Evolutionary conservation across 306 rosid genomes (phyloP), one percentile per base, ranked within the genome.

Genomic region (Rosa chinensis): DNA sequence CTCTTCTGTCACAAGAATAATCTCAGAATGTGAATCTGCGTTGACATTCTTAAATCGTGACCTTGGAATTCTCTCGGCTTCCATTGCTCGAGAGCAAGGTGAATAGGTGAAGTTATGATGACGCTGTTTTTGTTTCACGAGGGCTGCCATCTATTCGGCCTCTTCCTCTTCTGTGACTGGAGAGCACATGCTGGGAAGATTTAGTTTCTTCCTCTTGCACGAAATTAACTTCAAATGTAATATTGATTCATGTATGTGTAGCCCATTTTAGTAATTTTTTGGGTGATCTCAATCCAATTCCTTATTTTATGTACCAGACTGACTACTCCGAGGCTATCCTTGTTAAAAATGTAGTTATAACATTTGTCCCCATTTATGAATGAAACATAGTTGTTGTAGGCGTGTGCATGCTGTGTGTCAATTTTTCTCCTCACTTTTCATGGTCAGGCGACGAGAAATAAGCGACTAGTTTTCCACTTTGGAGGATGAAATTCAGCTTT

Each of bases 1-100:
- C 37, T 94, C 99, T 35, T 91, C 97, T 16, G 95, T 94, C 16
- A 89, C 90, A 32, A 83, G 97, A 79, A 92, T 94, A 86, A 92
- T 92, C 77, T 88, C 97, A 2, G 98, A 94, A 82, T 92, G 98
- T 55, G 97, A 94, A 80, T 89, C 97, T 18, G 90, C 96, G 17
- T 80, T 94, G 83, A 88, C 98, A 18, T 92, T 88, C 88, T 82
- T 94, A 75, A 94, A 94, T 81, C 91, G 88, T 1, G 97, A 94
- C 79, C 98, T 94, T 13, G 97, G 98, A 47, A 89, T 94, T 85
- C 97, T 94, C 63, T 89, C 98, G 3, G 93, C 97, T 81, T 94
- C 99, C 88, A 94, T 92, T 83, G 93, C 94, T 74, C 97, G 97
- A 0, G 97, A 94, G 78, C 90, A 83, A 63, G 94, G 87, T 13